Evolutionary conservation across 2,329 filamentous ascomycete species (phyloP), one percentile per base, ranked within the genome.

Genomic region (Alternaria infectoria): DNA sequence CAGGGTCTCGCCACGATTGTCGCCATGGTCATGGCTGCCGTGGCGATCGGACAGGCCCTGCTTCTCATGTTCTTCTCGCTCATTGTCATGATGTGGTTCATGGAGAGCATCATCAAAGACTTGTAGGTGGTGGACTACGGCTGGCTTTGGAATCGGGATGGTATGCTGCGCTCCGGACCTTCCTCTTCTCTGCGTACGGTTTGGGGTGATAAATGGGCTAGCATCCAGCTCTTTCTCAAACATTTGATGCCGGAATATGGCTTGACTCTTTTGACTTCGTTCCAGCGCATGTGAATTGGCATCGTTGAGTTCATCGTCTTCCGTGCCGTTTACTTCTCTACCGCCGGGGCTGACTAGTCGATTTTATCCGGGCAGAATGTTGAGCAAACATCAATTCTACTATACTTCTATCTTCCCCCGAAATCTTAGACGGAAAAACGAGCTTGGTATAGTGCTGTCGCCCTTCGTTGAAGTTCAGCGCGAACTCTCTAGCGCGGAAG

Each of bases 351-450:
- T 9, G 32, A n/a, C 0, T 2, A 1, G 7, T 36, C 4, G 7
- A 9, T n/a, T 36, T 36, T 36, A 9, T 36, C 32, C 32, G 32
- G 32, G 32, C 30, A 36, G 0, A 36, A 32, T 4, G 1, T 4
- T 15, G 30, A 2, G 0, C 1, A 9, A 15, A 36, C 13, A 9
- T 36, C 4, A 1, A n/a, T 36, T 5, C 15, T 1, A 3, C 32
- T 36, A 1, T 5, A 15, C 0, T 15, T 2, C 13, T 15, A n/a
- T 36, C 32, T 1, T 2, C 32, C 0, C 8, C 1, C 13, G 0
- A n/a, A 1, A 4, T 36, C 1, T n/a, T 1, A 36, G 32, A 9
- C 32, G 7, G 0, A 36, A 1, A n/a, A 2, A 3, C 4, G 2
- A 0, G 13, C 32, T 36, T 36, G 32, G 13, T 36, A 1, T 4